These are phyloP conservation scores for Cytospora leucostoma DNA, from an alignment of 2,329 filamentous ascomycete species.

Conservation along the genomic window DNA sequence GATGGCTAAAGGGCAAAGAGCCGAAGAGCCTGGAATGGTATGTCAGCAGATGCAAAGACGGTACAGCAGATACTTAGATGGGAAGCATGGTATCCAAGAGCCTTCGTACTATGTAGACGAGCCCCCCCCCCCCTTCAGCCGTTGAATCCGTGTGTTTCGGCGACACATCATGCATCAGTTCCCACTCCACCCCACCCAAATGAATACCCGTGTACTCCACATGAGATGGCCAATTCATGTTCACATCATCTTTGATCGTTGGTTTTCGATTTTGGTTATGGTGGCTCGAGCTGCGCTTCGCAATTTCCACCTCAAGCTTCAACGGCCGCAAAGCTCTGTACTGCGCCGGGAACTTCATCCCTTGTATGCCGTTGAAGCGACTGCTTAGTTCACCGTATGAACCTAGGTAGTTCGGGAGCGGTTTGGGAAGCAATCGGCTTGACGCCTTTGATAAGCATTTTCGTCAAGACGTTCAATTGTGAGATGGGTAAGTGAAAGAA, in stretches of 20 bases:
- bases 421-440: too few relatives aligned
- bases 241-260: background rate
- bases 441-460: too few relatives aligned
- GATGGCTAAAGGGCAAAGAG: background rate
- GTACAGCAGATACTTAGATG: too few relatives aligned
- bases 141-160: constrained; percentile 2
- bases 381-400: too few relatives aligned
- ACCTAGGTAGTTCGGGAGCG: too few relatives aligned
- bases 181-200: background rate
- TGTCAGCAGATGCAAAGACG: background rate
- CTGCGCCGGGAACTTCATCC: too few relatives aligned
- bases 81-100: too few relatives aligned
- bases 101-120: background rate
- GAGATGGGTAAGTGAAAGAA: too few relatives aligned
- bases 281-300: background rate
- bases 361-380: too few relatives aligned
- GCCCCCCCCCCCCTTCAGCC: background rate
- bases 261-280: background rate
- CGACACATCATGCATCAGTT: background rate
- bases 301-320: too few relatives aligned
- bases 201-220: background rate
- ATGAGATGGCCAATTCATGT: background rate
- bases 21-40: background rate
- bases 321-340: too few relatives aligned
- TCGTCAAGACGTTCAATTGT: too few relatives aligned